phyloP scores from a whole-genome alignment of 2,329 filamentous ascomycete genomes.

The Penicillium oxalicum region DNA sequence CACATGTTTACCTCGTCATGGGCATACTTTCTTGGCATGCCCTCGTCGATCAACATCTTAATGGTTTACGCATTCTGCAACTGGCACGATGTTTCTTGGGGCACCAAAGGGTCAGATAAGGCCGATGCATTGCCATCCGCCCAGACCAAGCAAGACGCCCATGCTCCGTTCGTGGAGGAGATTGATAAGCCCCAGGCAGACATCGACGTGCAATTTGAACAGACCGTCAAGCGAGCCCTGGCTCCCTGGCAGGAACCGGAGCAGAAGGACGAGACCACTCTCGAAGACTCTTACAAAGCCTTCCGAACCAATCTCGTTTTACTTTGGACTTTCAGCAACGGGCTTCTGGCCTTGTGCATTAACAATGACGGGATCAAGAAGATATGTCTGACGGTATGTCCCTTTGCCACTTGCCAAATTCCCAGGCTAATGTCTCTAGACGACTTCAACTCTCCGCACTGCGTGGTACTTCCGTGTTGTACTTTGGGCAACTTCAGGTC shows the following conservation, averaged over 20 bases:
- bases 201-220: conserved; percentile 92
- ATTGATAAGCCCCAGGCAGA: conserved; percentile 90
- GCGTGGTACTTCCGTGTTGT: conserved; percentile 5
- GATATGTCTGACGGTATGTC: conserved; percentile 16
- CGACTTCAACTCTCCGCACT: conserved; percentile 1
- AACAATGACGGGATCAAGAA: conserved; percentile 57
- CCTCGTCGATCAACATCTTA: conserved; percentile 94
- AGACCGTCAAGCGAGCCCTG: conserved; percentile 85
- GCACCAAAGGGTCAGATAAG: conserved; percentile 95
- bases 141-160: conserved; percentile 76
- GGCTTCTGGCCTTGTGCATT: conserved; percentile 71
- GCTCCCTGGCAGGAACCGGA: conserved; percentile 68
- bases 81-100: conserved; percentile 99
- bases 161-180: conserved; percentile 83
- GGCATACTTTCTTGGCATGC: conserved; percentile 82
- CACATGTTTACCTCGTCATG: conserved; percentile 98
- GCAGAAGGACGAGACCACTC: conserved; percentile 71
- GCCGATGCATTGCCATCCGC: conserved; percentile 82
- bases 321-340: conserved; percentile 89
- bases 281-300: conserved; percentile 96
- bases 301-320: conserved; percentile 92
- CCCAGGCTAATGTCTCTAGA: not conserved
- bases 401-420: not conserved
- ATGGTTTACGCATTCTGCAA: conserved; percentile 99
- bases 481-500: conserved; percentile 11